Evolutionary conservation across 805 yeast species (phyloP), one percentile per base, ranked within the genome.

Genomic region (Saccharomycopsis sp.): DNA sequence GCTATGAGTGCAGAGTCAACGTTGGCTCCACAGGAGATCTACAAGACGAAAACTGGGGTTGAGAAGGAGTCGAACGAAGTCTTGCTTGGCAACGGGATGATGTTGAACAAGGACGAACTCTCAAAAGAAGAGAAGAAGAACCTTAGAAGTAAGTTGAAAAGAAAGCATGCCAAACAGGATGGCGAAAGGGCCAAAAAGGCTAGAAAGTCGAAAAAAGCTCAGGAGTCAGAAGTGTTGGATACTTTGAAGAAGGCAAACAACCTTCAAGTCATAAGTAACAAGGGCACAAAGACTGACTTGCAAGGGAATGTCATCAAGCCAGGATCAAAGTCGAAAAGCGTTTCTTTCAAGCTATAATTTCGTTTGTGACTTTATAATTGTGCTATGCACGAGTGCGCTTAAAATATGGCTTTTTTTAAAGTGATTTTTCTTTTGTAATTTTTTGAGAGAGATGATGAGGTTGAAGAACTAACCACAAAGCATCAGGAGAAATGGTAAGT

Each of bases 1-100:
- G 78, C 87, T 27, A 68, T 83, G 63, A 75, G 92, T 2, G 64
- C 73, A 25, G 84, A 79, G 17, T 65, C 79, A 10, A 73, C 82
- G 36, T 68, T 92, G 53, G 98, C 98, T 2, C 98, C 98, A 30
- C 98, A 89, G 64, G 98, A 89, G 62, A 69, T 92, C 6, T 92
- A 80, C 61, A 74, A 68, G 56, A 58, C 67, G 5, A 65, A 61
- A 48, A 70, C 49, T 54, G 42, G 59, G 34, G 55, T 58, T 4
- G 60, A 67, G 10, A 65, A 64, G 36, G 64, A 68, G 37, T 64
- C 68, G 10, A 70, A 73, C 53, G 88, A 83, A 57, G 80, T 85
- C 15, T 65, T 73, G 45, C 65, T 85, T 50, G 76, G 76, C 52
- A 78, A 85, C 30, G 95, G 95, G 53, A 69, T 81, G 50, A 78